Evolutionary conservation across 78 protist species (phyloP).

Genomic region (Protostelium mycophagum): DNA sequence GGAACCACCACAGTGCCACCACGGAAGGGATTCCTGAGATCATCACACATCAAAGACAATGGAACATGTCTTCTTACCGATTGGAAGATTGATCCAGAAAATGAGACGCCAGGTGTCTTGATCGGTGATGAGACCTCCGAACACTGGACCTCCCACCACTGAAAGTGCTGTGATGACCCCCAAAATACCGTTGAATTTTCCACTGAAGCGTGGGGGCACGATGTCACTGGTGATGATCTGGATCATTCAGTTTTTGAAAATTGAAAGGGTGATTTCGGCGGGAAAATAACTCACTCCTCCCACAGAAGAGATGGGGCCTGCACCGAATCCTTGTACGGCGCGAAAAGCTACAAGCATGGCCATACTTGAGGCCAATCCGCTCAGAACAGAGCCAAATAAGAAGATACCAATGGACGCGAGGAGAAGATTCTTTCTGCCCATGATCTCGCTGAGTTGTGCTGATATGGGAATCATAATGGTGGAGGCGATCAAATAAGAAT

Average conservation of each 20-base stretch:
- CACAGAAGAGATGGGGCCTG: constrained; percentile 22
- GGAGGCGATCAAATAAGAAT: constrained; percentile 42
- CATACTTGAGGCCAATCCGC: constrained; percentile 17
- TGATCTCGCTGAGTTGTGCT: constrained; percentile 50
- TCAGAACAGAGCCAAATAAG: constrained; percentile 24
- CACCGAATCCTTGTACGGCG: constrained; percentile 58
- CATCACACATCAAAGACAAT: too few relatives aligned
- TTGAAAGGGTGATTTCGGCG: neutral
- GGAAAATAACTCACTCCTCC: neutral
- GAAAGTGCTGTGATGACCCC: constrained; percentile 58
- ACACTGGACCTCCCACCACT: constrained; percentile 49
- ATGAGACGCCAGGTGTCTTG: constrained; percentile 49
- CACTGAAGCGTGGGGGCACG: constrained; percentile 53
- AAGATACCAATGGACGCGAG: constrained; percentile 17
- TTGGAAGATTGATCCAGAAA: constrained; percentile 63
- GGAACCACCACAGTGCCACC: constrained; percentile 20
- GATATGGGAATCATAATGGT: constrained; percentile 37
- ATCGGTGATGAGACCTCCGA: constrained; percentile 64
- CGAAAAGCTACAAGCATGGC: constrained; percentile 28
- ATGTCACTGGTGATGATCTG: constrained; percentile 36
- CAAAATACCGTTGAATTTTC: constrained; percentile 57
- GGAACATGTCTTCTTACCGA: too few relatives aligned
- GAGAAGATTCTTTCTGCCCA: constrained; percentile 37
- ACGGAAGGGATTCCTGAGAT: constrained; percentile 37
- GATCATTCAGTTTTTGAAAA: neutral